These are phyloP conservation scores for Conidiobolus incongruus DNA, from an alignment of 371 early-diverging fungal species.

Conservation along the genomic window DNA sequence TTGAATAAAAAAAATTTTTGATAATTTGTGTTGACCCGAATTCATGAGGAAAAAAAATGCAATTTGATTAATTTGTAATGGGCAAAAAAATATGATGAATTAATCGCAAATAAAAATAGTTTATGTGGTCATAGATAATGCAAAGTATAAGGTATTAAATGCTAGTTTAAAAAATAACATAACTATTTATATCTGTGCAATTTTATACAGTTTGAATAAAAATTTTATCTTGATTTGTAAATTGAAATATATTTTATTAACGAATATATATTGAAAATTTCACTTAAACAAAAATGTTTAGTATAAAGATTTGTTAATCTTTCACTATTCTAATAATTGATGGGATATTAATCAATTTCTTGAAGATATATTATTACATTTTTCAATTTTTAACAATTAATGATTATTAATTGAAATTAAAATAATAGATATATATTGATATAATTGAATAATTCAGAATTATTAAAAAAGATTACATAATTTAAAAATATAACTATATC, in stretches of 20 bases:
- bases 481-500: too few species aligned
- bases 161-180: neutral
- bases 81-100: neutral
- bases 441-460: too few species aligned
- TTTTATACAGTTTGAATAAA: neutral
- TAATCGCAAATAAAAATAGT: neutral
- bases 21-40: conserved; percentile 23
- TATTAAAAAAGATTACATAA: too few species aligned
- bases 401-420: neutral
- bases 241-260: neutral
- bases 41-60: conserved; percentile 27
- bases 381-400: neutral
- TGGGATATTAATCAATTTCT: neutral
- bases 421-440: too few species aligned
- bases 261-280: too few species aligned
- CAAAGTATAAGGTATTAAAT: neutral
- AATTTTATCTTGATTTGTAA: neutral
- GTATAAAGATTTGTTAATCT: neutral
- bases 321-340: neutral
- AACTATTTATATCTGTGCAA: neutral
- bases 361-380: neutral
- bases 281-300: neutral
- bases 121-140: neutral
- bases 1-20: conserved; percentile 50
- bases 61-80: conserved; percentile 4